Base-by-base conservation (phyloP, 1,139 yeast genomes). In the Spathaspora sp. region DNA sequence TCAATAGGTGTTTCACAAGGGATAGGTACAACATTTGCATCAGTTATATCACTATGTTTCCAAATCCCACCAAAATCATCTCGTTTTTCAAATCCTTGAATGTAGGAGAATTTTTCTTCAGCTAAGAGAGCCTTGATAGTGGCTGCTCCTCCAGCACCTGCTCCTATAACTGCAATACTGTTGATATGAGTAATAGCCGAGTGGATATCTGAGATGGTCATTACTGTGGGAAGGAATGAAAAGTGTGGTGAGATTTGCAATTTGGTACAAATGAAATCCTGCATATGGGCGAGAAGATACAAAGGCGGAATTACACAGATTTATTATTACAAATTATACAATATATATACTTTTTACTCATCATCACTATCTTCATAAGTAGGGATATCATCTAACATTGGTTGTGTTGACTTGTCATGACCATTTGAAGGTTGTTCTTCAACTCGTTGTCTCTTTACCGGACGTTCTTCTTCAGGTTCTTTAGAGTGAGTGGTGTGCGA, bases 301-400 rank as follows among this genome's bases (percentile, higher is more conserved):
- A 39, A 4, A 13, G n/a, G n/a, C 11, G 27, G 25, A 39, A 8
- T n/a, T 17, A 11, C 26, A 27, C 20, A 15, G 10, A 20, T 20
- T 20, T 27, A 27, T 27, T 27, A 27, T 27, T 27, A 27, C 31
- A 27, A 27, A 10, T 27, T 27, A 27, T n/a, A 27, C 31, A 10
- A 11, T 4, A 5, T 27, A 27, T 27, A 27, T 13, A 27, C 10
- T 16, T 18, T 15, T 24, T 42, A 33, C n/a, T 69, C 68, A 18
- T 63, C 67, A 47, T 72, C 77, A 50, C 76, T 71, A 51, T 71
- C 76, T 57, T 71, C 76, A 50, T 72, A 72, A 44, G 72, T 66
- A 4, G 77, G 77, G 27, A 72, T 60, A 40, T 70, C 76, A 39
- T 52, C 54, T 18, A 53, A 46, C 34, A 40, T 40, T 11, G 47